Conservation (phyloP, 257 asterid species). For the Petunia axillaris region DNA sequence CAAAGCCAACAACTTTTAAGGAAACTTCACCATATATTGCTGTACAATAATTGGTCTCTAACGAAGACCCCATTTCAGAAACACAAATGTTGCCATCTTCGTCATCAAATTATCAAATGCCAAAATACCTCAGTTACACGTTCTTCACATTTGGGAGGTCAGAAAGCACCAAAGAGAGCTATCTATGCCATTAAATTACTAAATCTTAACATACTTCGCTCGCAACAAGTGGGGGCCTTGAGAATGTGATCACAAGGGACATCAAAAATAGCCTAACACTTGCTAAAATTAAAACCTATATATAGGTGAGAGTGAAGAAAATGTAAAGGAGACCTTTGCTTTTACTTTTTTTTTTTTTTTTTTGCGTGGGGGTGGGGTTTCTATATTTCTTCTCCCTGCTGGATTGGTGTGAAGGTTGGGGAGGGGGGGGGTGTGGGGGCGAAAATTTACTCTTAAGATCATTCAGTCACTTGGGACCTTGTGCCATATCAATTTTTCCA, state of each 20-base stretch:
- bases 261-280: neutral
- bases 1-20: neutral
- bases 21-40: neutral
- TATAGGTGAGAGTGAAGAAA: neutral
- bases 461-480: conserved; percentile 13
- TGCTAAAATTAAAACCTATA: neutral
- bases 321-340: neutral
- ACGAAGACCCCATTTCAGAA: neutral
- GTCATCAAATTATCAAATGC: conserved; percentile 6
- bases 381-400: neutral
- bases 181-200: neutral
- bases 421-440: neutral
- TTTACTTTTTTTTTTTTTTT: neutral
- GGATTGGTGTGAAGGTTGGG: neutral
- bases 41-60: neutral
- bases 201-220: neutral
- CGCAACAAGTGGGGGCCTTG: neutral
- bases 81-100: neutral
- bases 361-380: neutral
- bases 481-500: neutral
- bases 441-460: neutral
- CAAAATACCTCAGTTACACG: neutral
- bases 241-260: neutral
- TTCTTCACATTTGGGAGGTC: neutral
- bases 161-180: neutral